Base-by-base conservation (phyloP, 108 stramenopile species). In the Chaetoceros tenuissimus region DNA sequence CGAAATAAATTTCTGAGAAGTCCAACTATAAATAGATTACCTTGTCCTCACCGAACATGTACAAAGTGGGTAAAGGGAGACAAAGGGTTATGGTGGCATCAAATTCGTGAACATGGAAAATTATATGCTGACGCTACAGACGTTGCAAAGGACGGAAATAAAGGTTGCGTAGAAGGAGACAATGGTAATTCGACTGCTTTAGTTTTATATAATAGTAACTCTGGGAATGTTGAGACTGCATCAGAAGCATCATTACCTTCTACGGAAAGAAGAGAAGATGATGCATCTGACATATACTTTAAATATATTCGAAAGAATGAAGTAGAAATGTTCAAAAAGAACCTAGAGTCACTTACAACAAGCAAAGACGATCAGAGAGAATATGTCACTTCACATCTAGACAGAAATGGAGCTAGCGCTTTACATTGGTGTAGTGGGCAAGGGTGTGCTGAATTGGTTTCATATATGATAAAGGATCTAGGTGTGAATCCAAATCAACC, bases 21-120 rank as follows among this genome's bases (percentile, higher is more conserved):
- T 19, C 25, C 50, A 18, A 17, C 26, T 3, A 57, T 57, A 0
- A 82, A 78, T 7, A 71, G 60, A 60, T 40, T 87, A 3, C 90
- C 90, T 20, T 92, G 90, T 75, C 76, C 84, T 2, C 50, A 58
- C 20, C 34, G 34, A 13, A 27, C 55, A 2, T 92, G 90, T 55
- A 53, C 60, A 16, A 72, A 84, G 52, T 92, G 90, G 90, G 81
- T 66, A 61, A 83, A 78, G 47, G 89, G 89, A n/a, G 68, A 63
- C 46, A 92, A 92, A 66, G 90, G 90, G 43, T 59, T 92, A 31
- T 87, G 90, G 84, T 92, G 90, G 90, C 90, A 92, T 67, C 78
- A 75, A 53, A 67, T 82, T 28, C 58, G 62, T 45, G 62, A 62
- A 46, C 90, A 92, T 63, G 65, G 68, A 5, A 50, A 68, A 7